Base-by-base conservation (phyloP, 2,329 filamentous ascomycete genomes). In the Sporothrix luriei region DNA sequence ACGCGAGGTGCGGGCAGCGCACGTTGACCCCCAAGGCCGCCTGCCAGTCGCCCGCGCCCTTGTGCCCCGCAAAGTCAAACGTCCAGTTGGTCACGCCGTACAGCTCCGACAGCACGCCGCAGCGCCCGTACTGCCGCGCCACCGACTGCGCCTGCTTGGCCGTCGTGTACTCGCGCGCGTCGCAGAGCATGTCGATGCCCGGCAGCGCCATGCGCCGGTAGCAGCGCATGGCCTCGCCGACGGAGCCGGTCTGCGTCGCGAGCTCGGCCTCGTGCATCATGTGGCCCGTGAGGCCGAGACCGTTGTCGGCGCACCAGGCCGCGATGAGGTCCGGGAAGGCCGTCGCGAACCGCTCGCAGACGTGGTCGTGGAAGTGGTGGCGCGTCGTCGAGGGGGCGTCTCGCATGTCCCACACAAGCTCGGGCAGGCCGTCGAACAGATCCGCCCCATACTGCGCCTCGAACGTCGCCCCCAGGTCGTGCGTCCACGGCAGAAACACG, bases 211-310 rank as follows among this genome's bases (percentile, higher is more conserved):
- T 59, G 29, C 55, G 33, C 9, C 55, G 55, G 55, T 59, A 59
- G 55, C 55, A 59, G 29, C 55, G 55, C 55, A 59, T 59, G 55
- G 55, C 55, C 55, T 59, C 55, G 19, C 55, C 55, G 19, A 59
- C 55, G 14, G 55, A 59, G 19, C 55, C 55, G 1, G 55, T 59
- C 6, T 59, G 55, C 5, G 33, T 40, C 19, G 16, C n/a, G 2
- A 59, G 55, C 29, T 59, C 55, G 16, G 55, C 19, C 55, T 59
- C 55, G 55, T 40, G 21, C 55, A 59, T 59, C 55, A 59, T 59
- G 33, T 59, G 55, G 55, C 55, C 55, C 29, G 55, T 59, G 7
- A 59, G 10, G 33, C 55, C 55, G 16, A 59, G 38, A 16, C 55
- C 55, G 55, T 59, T 40, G 29, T 59, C 55, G 19, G 14, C 40